Percentiles rank a stretch among this genome's conserved stretches.
Conservation (phyloP, 768 basidiomycete species). For the Amanita pseudoporphyria region DNA sequence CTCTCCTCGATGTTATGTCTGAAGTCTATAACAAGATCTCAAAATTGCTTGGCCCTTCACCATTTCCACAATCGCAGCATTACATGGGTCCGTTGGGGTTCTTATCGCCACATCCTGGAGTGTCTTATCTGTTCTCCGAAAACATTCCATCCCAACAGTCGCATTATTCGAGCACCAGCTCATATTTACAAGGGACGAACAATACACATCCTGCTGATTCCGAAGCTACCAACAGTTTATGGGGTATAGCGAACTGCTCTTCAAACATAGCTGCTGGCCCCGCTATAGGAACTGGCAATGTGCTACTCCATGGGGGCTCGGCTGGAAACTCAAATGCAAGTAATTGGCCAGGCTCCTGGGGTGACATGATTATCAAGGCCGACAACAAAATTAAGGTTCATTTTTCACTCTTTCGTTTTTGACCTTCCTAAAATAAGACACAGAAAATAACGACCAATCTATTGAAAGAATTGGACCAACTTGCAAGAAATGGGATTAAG, state of each 20-base stretch:
- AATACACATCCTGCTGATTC: slow-evolving; percentile 6
- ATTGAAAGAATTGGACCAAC: slow-evolving; percentile 76
- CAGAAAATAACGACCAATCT: slow-evolving; percentile 80
- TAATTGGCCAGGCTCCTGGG: slow-evolving; percentile 49
- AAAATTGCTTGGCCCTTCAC: slow-evolving; percentile 74
- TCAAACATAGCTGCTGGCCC: slow-evolving; percentile 13
- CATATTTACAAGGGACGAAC: slow-evolving; percentile 9
- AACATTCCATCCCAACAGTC: slow-evolving; percentile 18
- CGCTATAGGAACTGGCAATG: slow-evolving; percentile 14
- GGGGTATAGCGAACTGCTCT: slow-evolving; percentile 59
- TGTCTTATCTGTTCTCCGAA: slow-evolving; percentile 65
- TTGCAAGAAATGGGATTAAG: slow-evolving; percentile 72
- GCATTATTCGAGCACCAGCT: slow-evolving; percentile 11
- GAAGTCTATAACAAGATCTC: slow-evolving; percentile 86
- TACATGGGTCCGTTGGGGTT: slow-evolving; percentile 74
- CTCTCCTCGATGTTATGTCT: slow-evolving; percentile 81
- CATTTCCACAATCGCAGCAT: slow-evolving; percentile 56
- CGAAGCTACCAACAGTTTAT: slow-evolving; percentile 46
- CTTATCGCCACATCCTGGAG: slow-evolving; percentile 72
- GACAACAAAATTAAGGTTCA: slow-evolving; percentile 79
- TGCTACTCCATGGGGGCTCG: slow-evolving; percentile 20
- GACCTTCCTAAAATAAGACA: not conserved
- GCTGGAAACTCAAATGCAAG: slow-evolving; percentile 38
- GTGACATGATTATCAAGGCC: slow-evolving; percentile 70
- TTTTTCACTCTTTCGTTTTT: slow-evolving; percentile 7